Conservation (phyloP, 768 basidiomycete genomes). For the Tulasnella sp. region DNA sequence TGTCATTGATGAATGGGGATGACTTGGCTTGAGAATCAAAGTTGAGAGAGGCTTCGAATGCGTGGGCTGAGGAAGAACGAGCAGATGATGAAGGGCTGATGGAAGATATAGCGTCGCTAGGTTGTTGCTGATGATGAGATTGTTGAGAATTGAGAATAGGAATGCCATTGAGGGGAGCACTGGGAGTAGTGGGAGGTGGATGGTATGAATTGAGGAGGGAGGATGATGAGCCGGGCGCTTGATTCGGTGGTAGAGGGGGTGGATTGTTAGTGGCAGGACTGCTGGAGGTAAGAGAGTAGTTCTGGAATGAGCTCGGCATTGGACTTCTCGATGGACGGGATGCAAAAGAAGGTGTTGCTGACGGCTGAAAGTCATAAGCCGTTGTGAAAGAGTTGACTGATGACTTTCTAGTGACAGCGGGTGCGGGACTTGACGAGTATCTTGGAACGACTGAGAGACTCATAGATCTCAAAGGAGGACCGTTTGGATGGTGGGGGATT, state of each 20-base stretch:
- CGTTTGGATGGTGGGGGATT: no score
- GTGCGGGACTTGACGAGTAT: no score
- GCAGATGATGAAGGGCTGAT: conserved; percentile 11
- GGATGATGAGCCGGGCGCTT: no score
- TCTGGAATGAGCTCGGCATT: conserved; percentile 6
- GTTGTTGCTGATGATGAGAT: neutral
- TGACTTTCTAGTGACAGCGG: conserved; percentile 10
- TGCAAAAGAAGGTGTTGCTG: no score
- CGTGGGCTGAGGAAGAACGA: conserved; percentile 5
- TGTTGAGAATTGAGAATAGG: neutral
- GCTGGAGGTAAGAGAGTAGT: conserved; percentile 9
- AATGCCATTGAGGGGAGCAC: conserved; percentile 2
- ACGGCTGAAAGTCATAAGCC: neutral
- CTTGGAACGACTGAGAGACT: no score
- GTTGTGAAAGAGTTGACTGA: conserved; percentile 4
- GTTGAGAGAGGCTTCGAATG: conserved; percentile 1
- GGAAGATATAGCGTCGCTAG: no score
- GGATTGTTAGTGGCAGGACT: neutral
- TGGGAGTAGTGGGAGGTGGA: neutral
- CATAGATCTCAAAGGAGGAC: no score
- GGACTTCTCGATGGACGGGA: conserved; percentile 11
- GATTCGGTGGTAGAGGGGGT: no score
- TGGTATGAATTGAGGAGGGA: no score
- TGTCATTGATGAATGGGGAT: conserved; percentile 62
- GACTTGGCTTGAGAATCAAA: conserved; percentile 65